These are phyloP conservation scores for Cryptococcus neoformans DNA, from an alignment of 1,284 basidiomycete species.

Conservation along the genomic window DNA sequence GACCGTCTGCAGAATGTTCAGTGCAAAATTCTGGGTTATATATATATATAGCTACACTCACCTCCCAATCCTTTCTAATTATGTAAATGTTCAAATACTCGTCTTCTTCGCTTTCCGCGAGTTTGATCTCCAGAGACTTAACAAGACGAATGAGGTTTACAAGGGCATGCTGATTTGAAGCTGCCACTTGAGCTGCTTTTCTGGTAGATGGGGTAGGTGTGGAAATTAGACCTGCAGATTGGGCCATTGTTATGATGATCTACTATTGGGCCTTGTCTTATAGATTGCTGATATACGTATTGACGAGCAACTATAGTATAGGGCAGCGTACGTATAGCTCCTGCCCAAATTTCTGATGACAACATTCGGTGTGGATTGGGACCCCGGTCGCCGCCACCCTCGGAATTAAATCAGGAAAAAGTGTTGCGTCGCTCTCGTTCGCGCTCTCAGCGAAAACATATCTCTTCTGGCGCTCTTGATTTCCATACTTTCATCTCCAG, in stretches of 20 bases:
- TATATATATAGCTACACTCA: conserved; percentile 5
- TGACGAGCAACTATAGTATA: no score
- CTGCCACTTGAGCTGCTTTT: conserved; percentile 27
- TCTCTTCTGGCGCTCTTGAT: background rate
- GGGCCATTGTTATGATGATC: no score
- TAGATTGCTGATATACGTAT: no score
- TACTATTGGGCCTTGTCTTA: no score
- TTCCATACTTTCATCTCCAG: background rate
- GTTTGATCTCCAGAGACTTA: conserved; percentile 27
- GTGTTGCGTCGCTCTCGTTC: no score
- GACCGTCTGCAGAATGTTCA: conserved; percentile 25
- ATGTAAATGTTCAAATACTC: conserved; percentile 17
- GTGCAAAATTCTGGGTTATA: background rate
- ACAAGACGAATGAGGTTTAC: conserved; percentile 46
- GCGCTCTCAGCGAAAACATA: background rate
- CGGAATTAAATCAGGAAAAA: background rate
- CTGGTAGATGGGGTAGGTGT: conserved; percentile 25
- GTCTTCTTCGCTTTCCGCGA: conserved; percentile 16
- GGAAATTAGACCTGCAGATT: background rate
- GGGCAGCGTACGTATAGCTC: no score
- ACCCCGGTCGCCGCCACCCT: background rate
- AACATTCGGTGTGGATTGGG: background rate
- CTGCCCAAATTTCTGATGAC: no score
- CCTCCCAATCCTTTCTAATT: conserved; percentile 43
- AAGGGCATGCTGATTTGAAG: conserved; percentile 34